A percentile compares a stretch with the other conserved stretches of the same genome.
Conservation (phyloP, 23 red algal species). For the Cyanidium caldarium region DNA sequence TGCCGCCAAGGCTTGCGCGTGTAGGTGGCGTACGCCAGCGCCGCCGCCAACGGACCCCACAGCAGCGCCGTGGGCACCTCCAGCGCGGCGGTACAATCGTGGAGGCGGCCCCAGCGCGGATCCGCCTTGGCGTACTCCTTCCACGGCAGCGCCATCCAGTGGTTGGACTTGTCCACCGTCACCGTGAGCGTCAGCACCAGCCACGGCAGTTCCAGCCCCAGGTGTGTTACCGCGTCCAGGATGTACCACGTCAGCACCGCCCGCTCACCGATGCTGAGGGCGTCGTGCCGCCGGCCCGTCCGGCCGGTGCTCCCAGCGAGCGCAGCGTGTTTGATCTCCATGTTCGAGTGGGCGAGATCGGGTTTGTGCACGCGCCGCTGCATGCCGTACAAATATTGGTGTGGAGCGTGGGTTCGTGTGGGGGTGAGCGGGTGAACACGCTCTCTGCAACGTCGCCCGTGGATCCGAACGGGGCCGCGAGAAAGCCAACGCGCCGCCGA, state of each 20-base stretch:
- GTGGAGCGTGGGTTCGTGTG: no score
- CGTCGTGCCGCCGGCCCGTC: neutral
- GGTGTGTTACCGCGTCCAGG: slow-evolving; percentile 16
- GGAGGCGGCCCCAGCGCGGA: slow-evolving; percentile 13
- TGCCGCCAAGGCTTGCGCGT: slow-evolving; percentile 2
- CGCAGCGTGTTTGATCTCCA: neutral
- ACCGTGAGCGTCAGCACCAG: slow-evolving; percentile 6
- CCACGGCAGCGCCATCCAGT: slow-evolving; percentile 12
- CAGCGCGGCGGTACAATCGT: slow-evolving; percentile 15
- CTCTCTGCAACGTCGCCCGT: no score
- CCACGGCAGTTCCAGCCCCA: slow-evolving; percentile 12
- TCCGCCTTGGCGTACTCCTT: slow-evolving; percentile 28
- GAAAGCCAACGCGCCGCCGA: no score
- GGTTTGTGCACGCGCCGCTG: no score
- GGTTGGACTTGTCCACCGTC: slow-evolving; percentile 4
- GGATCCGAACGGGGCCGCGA: no score
- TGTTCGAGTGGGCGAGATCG: no score
- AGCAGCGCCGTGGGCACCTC: slow-evolving; percentile 14
- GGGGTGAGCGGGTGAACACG: no score
- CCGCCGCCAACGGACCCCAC: slow-evolving; percentile 13
- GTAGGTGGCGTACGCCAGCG: slow-evolving; percentile 11
- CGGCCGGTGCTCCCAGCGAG: neutral
- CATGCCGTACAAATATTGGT: no score
- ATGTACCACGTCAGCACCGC: slow-evolving; percentile 14
- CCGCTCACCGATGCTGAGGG: neutral